These are phyloP conservation scores for Durusdinium trenchii DNA, from an alignment of 73 alveolate genomes.

Conservation along the genomic window DNA sequence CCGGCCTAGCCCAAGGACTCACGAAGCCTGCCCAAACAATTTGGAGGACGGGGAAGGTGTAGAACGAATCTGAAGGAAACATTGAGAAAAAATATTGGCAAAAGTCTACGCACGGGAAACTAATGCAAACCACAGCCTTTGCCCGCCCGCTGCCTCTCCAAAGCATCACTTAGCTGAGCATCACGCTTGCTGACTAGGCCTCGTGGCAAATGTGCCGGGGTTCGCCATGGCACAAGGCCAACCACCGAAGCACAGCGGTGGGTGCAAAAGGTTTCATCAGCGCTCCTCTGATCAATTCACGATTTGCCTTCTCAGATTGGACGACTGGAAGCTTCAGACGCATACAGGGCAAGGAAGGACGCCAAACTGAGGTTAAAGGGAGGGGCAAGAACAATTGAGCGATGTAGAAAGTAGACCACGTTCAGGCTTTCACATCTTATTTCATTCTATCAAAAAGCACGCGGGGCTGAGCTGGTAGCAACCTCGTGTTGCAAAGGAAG, in stretches of 20 bases:
- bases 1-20: not conserved
- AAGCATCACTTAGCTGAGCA: not conserved
- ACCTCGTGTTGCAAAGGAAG: not conserved
- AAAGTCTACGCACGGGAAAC: not conserved
- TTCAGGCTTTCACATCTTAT: not conserved
- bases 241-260: too few relatives aligned
- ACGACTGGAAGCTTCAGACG: too few relatives aligned
- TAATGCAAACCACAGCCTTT: not conserved
- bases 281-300: not conserved
- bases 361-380: too few relatives aligned
- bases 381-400: too few relatives aligned
- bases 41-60: not conserved
- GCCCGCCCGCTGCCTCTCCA: not conserved
- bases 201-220: too few relatives aligned
- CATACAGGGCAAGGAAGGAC: too few relatives aligned
- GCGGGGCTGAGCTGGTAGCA: not conserved
- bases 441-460: not conserved
- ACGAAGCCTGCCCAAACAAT: not conserved
- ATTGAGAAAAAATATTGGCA: too few relatives aligned
- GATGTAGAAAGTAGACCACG: too few relatives aligned
- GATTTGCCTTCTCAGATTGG: not conserved
- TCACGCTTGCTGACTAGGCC: too few relatives aligned
- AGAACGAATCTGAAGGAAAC: not conserved
- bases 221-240: too few relatives aligned
- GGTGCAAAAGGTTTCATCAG: too few relatives aligned